Percentiles rank a stretch among this genome's conserved stretches.
phyloP scores from a whole-genome alignment of 2,329 filamentous ascomycete genomes.

The Ceratocystis variospora region DNA sequence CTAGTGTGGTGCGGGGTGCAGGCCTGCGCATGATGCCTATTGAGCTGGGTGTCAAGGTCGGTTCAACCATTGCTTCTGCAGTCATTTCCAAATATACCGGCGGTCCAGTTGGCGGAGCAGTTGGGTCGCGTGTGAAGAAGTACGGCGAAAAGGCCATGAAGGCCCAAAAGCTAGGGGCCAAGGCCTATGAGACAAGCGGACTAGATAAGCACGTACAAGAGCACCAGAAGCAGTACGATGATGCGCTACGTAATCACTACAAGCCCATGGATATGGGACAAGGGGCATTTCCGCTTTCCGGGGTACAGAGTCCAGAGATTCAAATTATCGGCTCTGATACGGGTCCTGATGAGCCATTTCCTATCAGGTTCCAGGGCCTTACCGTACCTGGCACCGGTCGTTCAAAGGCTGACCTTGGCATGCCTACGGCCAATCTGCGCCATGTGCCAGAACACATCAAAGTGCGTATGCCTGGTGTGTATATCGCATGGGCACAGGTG shows the following conservation, averaged over 20 bases:
- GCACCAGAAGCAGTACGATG: constrained; percentile 24
- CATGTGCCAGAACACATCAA: constrained; percentile 40
- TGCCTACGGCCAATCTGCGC: constrained; percentile 41
- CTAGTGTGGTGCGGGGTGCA: constrained; percentile 49
- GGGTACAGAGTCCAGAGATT: constrained; percentile 9
- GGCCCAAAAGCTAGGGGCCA: constrained; percentile 19
- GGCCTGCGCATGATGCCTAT: constrained; percentile 51
- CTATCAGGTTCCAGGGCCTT: constrained; percentile 37
- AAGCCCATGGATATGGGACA: background rate
- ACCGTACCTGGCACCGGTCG: constrained; percentile 34
- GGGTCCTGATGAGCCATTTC: constrained; percentile 41
- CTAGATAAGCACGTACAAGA: constrained; percentile 24
- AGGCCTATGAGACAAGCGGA: constrained; percentile 27
- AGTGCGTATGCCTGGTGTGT: constrained; percentile 45
- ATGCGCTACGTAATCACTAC: constrained; percentile 3
- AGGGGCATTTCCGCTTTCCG: background rate
- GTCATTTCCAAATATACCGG: constrained; percentile 15
- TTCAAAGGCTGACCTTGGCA: constrained; percentile 30
- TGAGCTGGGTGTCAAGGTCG: constrained; percentile 48
- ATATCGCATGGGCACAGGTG: constrained; percentile 49
- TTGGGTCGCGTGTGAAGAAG: constrained; percentile 23
- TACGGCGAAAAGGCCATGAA: constrained; percentile 25
- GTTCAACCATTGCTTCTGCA: constrained; percentile 33
- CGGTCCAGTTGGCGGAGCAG: constrained; percentile 32
- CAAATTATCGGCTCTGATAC: constrained; percentile 34